These are phyloP conservation scores for Aspergillus calidoustus DNA, from an alignment of 2,329 filamentous ascomycete species.

Conservation along the genomic window DNA sequence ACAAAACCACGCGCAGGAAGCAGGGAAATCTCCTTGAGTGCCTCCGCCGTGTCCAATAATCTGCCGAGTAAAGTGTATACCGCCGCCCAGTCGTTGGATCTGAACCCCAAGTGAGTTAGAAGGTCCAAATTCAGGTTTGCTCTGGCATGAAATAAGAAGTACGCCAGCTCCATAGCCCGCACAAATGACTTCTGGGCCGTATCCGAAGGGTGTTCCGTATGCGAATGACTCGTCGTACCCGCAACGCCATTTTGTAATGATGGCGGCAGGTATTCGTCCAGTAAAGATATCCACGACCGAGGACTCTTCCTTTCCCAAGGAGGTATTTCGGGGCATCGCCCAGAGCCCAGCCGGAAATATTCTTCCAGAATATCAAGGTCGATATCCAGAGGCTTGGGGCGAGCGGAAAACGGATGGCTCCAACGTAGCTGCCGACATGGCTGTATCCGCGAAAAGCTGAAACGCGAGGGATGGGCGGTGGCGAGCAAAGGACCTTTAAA, in stretches of 20 bases:
- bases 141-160: constrained; percentile 38
- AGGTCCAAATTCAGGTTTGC: constrained; percentile 38
- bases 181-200: constrained; percentile 25
- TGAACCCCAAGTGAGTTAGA: constrained; percentile 45
- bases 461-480: not conserved
- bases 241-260: constrained; percentile 26
- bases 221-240: constrained; percentile 11
- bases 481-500: constrained; percentile 22
- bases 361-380: constrained; percentile 27
- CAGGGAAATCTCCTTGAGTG: constrained; percentile 23
- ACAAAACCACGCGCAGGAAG: constrained; percentile 33
- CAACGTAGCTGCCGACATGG: constrained; percentile 23
- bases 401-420: constrained; percentile 26
- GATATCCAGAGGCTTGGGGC: constrained; percentile 22
- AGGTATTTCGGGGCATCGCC: constrained; percentile 24
- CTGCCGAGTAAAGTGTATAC: constrained; percentile 44
- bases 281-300: constrained; percentile 38
- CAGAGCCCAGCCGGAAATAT: constrained; percentile 14
- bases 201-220: not conserved
- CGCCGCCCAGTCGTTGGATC: constrained; percentile 45
- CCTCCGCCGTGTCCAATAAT: constrained; percentile 44
- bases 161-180: constrained; percentile 36
- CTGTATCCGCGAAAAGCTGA: not conserved
- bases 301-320: constrained; percentile 29
- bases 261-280: constrained; percentile 41